Percentiles rank a stretch among this genome's conserved stretches.
These are phyloP conservation scores for Gardenia jasminoides DNA, from an alignment of 257 asterid genomes.

Conservation along the genomic window DNA sequence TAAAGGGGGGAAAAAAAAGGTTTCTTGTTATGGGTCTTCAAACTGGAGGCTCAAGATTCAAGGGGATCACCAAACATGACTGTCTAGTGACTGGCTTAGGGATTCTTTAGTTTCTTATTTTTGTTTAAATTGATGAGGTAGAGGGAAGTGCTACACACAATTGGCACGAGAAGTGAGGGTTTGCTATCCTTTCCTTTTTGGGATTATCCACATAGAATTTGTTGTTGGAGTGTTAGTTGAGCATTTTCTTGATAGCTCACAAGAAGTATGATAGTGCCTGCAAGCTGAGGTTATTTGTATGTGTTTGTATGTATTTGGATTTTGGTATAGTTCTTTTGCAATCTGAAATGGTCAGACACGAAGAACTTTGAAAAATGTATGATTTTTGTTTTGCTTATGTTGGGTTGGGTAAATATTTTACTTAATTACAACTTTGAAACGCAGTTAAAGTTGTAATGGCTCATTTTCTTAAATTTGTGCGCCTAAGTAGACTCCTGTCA, in stretches of 20 bases:
- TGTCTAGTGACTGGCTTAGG: background rate
- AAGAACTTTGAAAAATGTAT: no score
- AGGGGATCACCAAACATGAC: background rate
- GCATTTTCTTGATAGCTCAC: background rate
- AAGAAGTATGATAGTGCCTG: background rate
- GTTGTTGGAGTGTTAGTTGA: background rate
- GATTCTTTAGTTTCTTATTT: background rate
- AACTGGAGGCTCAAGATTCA: background rate
- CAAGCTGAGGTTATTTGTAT: no score
- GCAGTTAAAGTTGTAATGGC: background rate
- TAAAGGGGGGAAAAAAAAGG: no score
- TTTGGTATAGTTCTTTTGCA: background rate
- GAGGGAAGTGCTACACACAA: background rate
- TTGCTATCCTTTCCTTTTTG: background rate
- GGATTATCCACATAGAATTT: background rate
- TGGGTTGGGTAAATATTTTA: background rate
- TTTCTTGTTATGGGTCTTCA: background rate
- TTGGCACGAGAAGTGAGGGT: background rate
- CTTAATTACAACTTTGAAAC: background rate
- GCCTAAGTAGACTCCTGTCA: background rate
- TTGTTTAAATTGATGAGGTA: background rate
- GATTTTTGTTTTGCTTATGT: background rate
- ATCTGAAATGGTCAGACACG: background rate
- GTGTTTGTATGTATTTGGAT: background rate
- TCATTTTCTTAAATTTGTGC: background rate